Evolutionary conservation across 73 alveolate genomes (phyloP).

Genomic region (Symbiodinium pilosum): DNA sequence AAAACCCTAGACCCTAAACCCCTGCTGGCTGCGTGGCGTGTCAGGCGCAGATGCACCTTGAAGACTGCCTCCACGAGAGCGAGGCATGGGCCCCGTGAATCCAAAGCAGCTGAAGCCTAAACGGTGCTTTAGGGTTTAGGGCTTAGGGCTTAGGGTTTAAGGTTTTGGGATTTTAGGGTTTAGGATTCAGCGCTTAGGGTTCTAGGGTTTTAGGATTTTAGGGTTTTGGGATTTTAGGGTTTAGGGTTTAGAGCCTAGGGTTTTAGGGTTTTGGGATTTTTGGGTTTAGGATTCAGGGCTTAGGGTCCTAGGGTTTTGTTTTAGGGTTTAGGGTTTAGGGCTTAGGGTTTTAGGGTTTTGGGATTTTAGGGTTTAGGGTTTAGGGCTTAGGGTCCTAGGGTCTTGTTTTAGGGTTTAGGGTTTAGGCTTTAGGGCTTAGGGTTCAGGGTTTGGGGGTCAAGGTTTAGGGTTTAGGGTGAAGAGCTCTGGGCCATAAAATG

Average conservation of each 20-base stretch:
- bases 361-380: too few relatives aligned
- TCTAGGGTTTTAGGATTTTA: too few relatives aligned
- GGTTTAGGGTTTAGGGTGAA: not conserved
- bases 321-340: not conserved
- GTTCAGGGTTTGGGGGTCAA: not conserved
- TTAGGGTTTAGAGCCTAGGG: too few relatives aligned
- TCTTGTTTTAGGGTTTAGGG: too few relatives aligned
- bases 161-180: too few relatives aligned
- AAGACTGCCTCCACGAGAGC: slow-evolving; percentile 45
- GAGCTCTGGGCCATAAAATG: not conserved
- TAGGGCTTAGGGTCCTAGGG: too few relatives aligned
- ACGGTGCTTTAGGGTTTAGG: not conserved
- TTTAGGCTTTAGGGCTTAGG: not conserved
- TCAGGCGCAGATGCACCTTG: slow-evolving; percentile 64
- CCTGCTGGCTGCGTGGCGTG: not conserved
- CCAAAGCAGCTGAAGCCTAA: not conserved
- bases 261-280: not conserved
- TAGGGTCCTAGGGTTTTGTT: not conserved
- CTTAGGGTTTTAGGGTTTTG: not conserved
- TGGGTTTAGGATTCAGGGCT: not conserved
- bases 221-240: not conserved
- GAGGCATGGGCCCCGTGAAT: not conserved
- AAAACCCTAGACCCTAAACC: not conserved
- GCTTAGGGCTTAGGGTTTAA: not conserved
- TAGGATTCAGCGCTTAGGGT: too few relatives aligned